phyloP scores from a whole-genome alignment of 1,284 basidiomycete species.

The Prillingera fragicola region DNA sequence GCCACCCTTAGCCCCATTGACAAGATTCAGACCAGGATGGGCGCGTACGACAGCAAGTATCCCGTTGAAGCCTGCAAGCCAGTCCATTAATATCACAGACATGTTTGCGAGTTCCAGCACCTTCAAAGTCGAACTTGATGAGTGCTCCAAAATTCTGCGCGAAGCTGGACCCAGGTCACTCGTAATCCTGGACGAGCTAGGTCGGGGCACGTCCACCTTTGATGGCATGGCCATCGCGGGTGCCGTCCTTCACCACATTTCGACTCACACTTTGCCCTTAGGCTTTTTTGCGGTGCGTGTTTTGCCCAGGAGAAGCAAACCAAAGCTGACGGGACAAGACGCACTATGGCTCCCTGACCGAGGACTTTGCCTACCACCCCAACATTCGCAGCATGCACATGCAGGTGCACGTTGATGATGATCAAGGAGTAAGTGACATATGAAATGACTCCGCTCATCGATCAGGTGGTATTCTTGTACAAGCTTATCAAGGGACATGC shows the following conservation, averaged over 20 bases:
- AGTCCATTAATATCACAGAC: slow-evolving; percentile 42
- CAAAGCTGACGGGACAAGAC: slow-evolving; percentile 31
- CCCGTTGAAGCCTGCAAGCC: too few relatives aligned
- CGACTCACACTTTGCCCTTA: slow-evolving; percentile 80
- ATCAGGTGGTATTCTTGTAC: slow-evolving; percentile 81
- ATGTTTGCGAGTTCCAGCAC: slow-evolving; percentile 94
- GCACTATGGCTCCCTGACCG: slow-evolving; percentile 48
- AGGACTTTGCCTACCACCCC: slow-evolving; percentile 67
- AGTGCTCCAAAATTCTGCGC: slow-evolving; percentile 84
- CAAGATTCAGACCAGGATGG: slow-evolving; percentile 94
- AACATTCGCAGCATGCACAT: slow-evolving; percentile 92
- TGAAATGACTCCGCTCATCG: neutral
- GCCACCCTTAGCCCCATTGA: slow-evolving; percentile 87
- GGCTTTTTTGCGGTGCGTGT: slow-evolving; percentile 51
- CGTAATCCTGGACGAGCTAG: slow-evolving; percentile 92
- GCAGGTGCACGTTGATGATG: slow-evolving; percentile 85
- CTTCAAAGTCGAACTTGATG: slow-evolving; percentile 94
- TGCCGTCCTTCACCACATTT: slow-evolving; percentile 87
- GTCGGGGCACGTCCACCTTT: slow-evolving; percentile 58
- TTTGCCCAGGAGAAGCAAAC: too few relatives aligned
- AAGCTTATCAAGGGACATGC: slow-evolving; percentile 85
- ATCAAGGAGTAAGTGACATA: slow-evolving; percentile 61
- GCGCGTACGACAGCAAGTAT: slow-evolving; percentile 76
- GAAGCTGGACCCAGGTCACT: slow-evolving; percentile 86
- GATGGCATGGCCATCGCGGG: slow-evolving; percentile 95